These are phyloP conservation scores for Pleurotus giganteus DNA, from an alignment of 768 basidiomycete genomes.

Conservation along the genomic window DNA sequence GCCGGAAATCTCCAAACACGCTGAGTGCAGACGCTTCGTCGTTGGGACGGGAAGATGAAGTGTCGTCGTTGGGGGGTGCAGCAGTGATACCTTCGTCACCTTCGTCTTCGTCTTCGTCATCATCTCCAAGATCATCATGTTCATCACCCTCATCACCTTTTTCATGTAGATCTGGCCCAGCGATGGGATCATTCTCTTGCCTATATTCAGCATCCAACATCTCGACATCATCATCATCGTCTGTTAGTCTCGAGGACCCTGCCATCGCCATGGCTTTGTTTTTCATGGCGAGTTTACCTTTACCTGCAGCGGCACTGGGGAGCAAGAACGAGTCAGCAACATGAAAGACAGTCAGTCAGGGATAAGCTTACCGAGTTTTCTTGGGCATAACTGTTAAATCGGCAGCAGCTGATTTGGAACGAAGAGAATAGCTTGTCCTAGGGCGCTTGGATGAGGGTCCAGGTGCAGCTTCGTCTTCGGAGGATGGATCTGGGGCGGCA, in stretches of 20 bases:
- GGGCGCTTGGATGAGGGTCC: conserved; percentile 60
- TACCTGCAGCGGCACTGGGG: conserved; percentile 46
- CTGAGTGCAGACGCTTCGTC: conserved; percentile 75
- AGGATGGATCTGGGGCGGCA: conserved; percentile 67
- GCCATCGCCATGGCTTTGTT: conserved; percentile 55
- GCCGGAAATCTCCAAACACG: conserved; percentile 84
- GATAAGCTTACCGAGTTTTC: conserved; percentile 57
- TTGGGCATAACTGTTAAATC: conserved; percentile 62
- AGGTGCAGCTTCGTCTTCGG: conserved; percentile 62
- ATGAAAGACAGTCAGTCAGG: conserved; percentile 9
- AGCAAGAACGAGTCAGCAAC: conserved; percentile 12
- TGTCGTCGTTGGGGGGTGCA: conserved; percentile 34
- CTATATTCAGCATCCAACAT: conserved; percentile 69
- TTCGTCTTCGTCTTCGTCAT: conserved; percentile 46
- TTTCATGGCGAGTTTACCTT: conserved; percentile 61
- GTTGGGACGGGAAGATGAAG: conserved; percentile 36
- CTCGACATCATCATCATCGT: conserved; percentile 69
- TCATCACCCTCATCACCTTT: conserved; percentile 43
- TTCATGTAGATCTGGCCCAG: conserved; percentile 34
- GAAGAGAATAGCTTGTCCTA: conserved; percentile 65
- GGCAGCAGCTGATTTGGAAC: conserved; percentile 39
- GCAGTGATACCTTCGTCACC: conserved; percentile 32
- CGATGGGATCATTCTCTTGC: conserved; percentile 46
- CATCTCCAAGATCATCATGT: conserved; percentile 45
- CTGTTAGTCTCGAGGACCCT: conserved; percentile 52